phyloP scores from a whole-genome alignment of 495 filamentous ascomycete genomes.

The Aspergillus sparsus region DNA sequence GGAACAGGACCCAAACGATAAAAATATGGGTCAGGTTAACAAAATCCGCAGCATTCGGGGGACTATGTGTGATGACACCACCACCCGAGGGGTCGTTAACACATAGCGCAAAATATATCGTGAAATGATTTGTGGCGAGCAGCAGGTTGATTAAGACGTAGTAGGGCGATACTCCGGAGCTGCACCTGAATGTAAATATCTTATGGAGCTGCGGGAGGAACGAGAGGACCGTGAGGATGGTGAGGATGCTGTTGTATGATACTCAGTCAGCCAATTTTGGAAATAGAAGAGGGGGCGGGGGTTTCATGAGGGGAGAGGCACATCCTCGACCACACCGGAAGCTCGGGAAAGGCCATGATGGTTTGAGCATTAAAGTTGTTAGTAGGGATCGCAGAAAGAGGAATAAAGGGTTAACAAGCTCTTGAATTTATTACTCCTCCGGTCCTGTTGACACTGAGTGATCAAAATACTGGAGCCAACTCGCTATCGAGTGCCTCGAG shows the following conservation, averaged over 20 bases:
- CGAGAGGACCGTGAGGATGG: neutral
- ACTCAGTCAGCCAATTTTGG: neutral
- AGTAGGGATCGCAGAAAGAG: neutral
- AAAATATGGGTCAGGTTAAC: slow-evolving; percentile 7
- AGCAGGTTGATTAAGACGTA: slow-evolving; percentile 8
- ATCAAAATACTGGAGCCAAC: neutral
- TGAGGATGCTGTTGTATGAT: slow-evolving; percentile 1
- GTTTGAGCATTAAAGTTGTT: neutral
- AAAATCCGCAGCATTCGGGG: slow-evolving; percentile 4
- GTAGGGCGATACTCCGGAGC: slow-evolving; percentile 7
- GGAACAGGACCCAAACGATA: slow-evolving; percentile 7
- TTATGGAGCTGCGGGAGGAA: slow-evolving; percentile 10
- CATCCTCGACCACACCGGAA: neutral
- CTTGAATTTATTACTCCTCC: neutral
- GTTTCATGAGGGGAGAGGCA: neutral
- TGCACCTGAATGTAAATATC: neutral
- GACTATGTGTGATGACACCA: slow-evolving; percentile 3
- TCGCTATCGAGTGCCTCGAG: neutral
- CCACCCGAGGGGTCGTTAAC: neutral
- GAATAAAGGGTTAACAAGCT: neutral
- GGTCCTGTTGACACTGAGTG: neutral
- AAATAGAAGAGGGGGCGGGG: neutral
- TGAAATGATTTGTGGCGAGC: slow-evolving; percentile 8
- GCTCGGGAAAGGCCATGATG: neutral
- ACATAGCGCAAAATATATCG: slow-evolving; percentile 5